A percentile compares a stretch with the other conserved stretches of the same genome.
Evolutionary conservation across 2,329 filamentous ascomycete genomes (phyloP).

Genomic region (Thelonectria olida): DNA sequence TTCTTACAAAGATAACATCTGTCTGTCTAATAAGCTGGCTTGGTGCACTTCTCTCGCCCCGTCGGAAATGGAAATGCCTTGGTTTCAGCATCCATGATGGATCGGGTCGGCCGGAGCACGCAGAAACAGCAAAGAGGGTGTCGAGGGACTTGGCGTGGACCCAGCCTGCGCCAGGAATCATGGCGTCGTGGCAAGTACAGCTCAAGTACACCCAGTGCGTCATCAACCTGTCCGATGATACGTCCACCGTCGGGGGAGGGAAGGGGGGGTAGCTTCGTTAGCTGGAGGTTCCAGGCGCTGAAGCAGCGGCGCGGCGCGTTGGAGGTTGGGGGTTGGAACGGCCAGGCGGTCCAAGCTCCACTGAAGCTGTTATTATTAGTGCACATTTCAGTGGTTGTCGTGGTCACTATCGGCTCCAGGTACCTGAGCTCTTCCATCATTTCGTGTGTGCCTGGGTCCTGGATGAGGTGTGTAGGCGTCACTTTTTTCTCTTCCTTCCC

Average conservation of each 20-base stretch:
- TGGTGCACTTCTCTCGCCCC: background rate
- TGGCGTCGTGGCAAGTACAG: background rate
- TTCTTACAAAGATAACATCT: too few species aligned
- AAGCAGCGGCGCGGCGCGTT: background rate
- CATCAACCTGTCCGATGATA: slow-evolving; percentile 18
- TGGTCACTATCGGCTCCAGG: background rate
- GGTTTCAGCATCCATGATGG: slow-evolving; percentile 12
- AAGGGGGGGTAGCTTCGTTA: slow-evolving; percentile 10
- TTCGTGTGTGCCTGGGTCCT: background rate
- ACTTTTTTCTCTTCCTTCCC: too few species aligned
- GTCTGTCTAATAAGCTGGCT: too few species aligned
- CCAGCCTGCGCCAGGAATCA: background rate
- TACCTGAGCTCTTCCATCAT: background rate
- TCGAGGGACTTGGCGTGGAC: background rate
- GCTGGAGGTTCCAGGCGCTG: background rate
- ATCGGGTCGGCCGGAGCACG: slow-evolving; percentile 21
- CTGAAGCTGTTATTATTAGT: slow-evolving; percentile 17
- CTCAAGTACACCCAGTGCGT: slow-evolving; percentile 9
- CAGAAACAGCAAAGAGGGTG: slow-evolving; percentile 3
- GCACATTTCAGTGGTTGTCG: background rate
- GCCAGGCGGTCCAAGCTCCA: slow-evolving; percentile 12
- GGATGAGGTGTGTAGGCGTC: slow-evolving; percentile 12
- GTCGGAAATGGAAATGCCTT: slow-evolving; percentile 6
- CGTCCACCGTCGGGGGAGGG: slow-evolving; percentile 16
- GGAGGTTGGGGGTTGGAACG: slow-evolving; percentile 1